phyloP scores from a whole-genome alignment of 1,139 yeast species.

The Yamadazyma atlantica region DNA sequence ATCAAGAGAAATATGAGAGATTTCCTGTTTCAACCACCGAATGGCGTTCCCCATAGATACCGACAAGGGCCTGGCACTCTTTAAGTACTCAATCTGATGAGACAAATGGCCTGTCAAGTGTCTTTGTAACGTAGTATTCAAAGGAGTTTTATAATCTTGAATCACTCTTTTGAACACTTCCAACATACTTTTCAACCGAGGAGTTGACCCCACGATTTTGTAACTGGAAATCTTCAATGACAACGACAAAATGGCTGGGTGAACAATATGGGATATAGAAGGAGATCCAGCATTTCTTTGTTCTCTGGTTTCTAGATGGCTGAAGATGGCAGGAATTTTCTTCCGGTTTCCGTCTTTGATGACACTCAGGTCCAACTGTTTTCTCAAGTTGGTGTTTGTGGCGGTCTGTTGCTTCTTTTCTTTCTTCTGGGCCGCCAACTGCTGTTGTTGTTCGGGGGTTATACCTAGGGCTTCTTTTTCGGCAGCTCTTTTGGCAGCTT shows the following conservation, averaged over 20 bases:
- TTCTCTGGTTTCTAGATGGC: conserved; percentile 83
- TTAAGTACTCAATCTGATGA: conserved; percentile 92
- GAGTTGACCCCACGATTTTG: conserved; percentile 84
- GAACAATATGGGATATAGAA: conserved; percentile 68
- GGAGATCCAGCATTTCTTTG: conserved; percentile 71
- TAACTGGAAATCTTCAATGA: conserved; percentile 83
- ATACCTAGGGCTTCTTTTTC: conserved; percentile 58
- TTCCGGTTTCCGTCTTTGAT: conserved; percentile 39
- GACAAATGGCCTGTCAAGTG: conserved; percentile 85
- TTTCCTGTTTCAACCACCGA: conserved; percentile 94
- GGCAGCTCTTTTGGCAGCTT: conserved; percentile 83
- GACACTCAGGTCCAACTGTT: conserved; percentile 55
- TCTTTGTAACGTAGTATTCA: conserved; percentile 80
- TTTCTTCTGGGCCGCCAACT: conserved; percentile 40
- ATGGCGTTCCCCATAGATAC: conserved; percentile 98
- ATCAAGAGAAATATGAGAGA: conserved; percentile 74
- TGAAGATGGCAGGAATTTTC: conserved; percentile 67
- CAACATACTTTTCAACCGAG: conserved; percentile 83
- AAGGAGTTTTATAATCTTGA: conserved; percentile 79
- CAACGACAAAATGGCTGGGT: conserved; percentile 79
- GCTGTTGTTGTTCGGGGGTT: conserved; percentile 42
- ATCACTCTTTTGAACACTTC: conserved; percentile 82
- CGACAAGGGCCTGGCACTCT: conserved; percentile 87
- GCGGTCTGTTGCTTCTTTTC: conserved; percentile 32
- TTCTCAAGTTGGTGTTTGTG: conserved; percentile 53